phyloP scores from a whole-genome alignment of 441 rosid genomes.

The Erodium trifolium region DNA sequence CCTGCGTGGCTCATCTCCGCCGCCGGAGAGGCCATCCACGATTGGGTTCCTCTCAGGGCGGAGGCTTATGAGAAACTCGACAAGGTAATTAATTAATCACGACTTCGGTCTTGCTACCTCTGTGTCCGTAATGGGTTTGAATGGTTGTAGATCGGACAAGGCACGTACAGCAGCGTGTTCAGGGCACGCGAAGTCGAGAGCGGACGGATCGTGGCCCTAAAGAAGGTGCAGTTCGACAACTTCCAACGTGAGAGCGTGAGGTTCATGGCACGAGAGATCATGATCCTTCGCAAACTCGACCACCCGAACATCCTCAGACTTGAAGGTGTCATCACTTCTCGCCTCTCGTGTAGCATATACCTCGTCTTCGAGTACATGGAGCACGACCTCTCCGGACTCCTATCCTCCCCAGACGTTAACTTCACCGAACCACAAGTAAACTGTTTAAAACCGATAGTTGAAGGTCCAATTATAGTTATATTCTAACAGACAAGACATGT shows the following conservation, averaged over 20 bases:
- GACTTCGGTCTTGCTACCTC: neutral
- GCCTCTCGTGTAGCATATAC: conserved; percentile 59
- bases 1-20: conserved; percentile 75
- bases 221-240: conserved; percentile 71
- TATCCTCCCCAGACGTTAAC: conserved; percentile 61
- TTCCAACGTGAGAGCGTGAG: conserved; percentile 70
- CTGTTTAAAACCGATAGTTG: too few relatives aligned
- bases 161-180: conserved; percentile 32
- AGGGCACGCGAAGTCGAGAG: conserved; percentile 57
- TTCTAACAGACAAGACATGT: too few relatives aligned
- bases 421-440: conserved; percentile 89
- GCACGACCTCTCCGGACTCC: conserved; percentile 88
- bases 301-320: conserved; percentile 81
- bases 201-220: conserved; percentile 68
- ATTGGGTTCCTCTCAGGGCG: conserved; percentile 79
- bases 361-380: conserved; percentile 95
- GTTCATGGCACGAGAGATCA: conserved; percentile 91
- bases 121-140: too few relatives aligned
- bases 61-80: conserved; percentile 71
- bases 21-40: conserved; percentile 70
- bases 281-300: conserved; percentile 59
- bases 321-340: conserved; percentile 79
- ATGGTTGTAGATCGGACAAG: conserved; percentile 71
- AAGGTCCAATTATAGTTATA: too few relatives aligned
- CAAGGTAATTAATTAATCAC: conserved; percentile 36